Evolutionary conservation across 768 basidiomycete genomes (phyloP).

Genomic region (Podaxis sp.): DNA sequence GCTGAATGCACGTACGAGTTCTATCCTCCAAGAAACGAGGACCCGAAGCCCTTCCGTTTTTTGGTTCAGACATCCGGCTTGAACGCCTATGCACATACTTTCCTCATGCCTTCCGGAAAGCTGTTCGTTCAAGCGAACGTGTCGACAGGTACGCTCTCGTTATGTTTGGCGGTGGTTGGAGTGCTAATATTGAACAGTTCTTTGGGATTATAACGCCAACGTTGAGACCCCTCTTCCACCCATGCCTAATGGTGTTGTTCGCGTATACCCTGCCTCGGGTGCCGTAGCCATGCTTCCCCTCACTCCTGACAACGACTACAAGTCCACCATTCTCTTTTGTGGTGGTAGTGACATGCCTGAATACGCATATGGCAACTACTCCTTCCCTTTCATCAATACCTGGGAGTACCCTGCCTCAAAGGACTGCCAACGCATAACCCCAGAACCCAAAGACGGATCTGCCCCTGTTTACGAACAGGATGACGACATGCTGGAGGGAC

Average conservation of each 20-base stretch:
- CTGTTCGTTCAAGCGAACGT: slow-evolving; percentile 83
- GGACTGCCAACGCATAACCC: slow-evolving; percentile 83
- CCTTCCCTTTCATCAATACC: slow-evolving; percentile 70
- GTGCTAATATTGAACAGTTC: slow-evolving; percentile 17
- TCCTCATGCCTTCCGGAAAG: slow-evolving; percentile 72
- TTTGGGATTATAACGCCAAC: slow-evolving; percentile 44
- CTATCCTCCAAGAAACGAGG: slow-evolving; percentile 59
- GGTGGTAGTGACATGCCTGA: slow-evolving; percentile 83
- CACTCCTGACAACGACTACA: slow-evolving; percentile 86
- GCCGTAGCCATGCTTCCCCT: slow-evolving; percentile 90
- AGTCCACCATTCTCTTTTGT: slow-evolving; percentile 85
- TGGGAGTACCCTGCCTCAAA: slow-evolving; percentile 67
- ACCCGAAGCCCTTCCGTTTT: slow-evolving; percentile 60
- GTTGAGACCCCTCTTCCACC: slow-evolving; percentile 64
- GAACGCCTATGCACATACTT: slow-evolving; percentile 76
- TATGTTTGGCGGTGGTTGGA: slow-evolving; percentile 3
- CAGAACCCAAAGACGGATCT: slow-evolving; percentile 75
- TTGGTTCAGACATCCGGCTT: slow-evolving; percentile 71
- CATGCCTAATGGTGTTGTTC: slow-evolving; percentile 73
- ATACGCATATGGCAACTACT: slow-evolving; percentile 76
- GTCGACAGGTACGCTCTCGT: slow-evolving; percentile 58
- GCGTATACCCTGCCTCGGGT: slow-evolving; percentile 89
- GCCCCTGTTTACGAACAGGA: slow-evolving; percentile 63
- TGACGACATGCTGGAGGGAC: slow-evolving; percentile 69
- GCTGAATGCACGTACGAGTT: slow-evolving; percentile 86